These are phyloP conservation scores for Metschnikowia santaceciliae DNA, from an alignment of 805 yeast genomes.

Conservation along the genomic window DNA sequence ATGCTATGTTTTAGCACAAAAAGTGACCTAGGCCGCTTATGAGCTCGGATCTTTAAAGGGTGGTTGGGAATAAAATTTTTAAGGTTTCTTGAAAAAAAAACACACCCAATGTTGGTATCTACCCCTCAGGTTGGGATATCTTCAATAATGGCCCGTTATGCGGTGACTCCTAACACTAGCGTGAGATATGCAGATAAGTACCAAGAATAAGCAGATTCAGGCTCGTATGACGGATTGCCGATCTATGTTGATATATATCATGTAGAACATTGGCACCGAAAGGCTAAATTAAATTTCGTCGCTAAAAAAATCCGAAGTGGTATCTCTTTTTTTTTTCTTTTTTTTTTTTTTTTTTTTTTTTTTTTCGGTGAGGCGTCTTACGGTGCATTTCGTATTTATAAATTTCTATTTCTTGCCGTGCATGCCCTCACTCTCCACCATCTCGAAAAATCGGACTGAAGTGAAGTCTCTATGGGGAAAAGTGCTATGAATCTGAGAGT, in stretches of 20 bases:
- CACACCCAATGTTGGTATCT: neutral
- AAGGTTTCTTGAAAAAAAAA: neutral
- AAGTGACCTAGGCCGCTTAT: neutral
- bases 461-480: neutral
- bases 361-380: neutral
- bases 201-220: neutral
- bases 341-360: neutral
- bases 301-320: neutral
- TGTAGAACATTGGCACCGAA: neutral
- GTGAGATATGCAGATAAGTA: neutral
- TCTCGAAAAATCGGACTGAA: neutral
- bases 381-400: slow-evolving; percentile 1
- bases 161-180: neutral
- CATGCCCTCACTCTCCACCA: neutral
- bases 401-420: neutral
- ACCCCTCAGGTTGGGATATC: neutral
- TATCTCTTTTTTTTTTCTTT: neutral
- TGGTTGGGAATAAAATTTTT: neutral
- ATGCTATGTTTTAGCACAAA: neutral
- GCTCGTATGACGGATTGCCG: neutral
- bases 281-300: neutral
- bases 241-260: neutral
- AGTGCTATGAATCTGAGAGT: slow-evolving; percentile 1
- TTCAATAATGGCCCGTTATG: neutral
- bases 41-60: too few species aligned